Evolutionary conservation across 345 rosid species (phyloP), one percentile per base, ranked within the genome.

Genomic region (Eucalyptus polybractea): DNA sequence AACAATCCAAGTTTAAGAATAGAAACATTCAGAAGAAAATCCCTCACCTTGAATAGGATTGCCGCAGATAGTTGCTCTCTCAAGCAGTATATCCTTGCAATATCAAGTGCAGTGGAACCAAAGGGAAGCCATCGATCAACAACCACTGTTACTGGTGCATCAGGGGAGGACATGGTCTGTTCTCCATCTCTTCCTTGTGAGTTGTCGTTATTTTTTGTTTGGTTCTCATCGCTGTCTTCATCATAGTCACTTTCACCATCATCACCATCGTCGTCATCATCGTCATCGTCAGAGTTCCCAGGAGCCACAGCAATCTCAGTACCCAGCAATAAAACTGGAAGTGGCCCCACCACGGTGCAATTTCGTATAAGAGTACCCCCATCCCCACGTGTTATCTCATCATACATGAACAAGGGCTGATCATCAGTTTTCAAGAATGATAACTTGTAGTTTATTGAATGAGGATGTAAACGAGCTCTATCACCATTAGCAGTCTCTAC

Each of bases 341-440:
- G 96, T 27, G 96, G 97, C 86, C 96, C 97, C 90, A 94, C 91
- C 90, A 95, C 93, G 4, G 94, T 96, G 91, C 95, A 95, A 72
- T 96, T 97, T 91, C 94, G 93, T 87, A 97, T 93, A 91, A 91
- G 92, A 95, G 95, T 92, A 90, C 97, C 95, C 86, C 94, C 95
- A 89, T 96, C 99, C 25, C 99, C 99, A 88, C 97, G 98, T 62
- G 95, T 96, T 89, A 98, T 93, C 94, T 97, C 99, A 92, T 98
- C 99, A 69, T 92, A 97, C 15, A 96, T 90, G 89, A 96, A 88
- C 90, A 95, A 91, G n/a, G 98, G 94, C 65, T 90, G 94, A 60
- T 89, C 92, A 19, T 90, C 90, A 45, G 88, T 87, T 92, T 93
- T 92, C 88, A 81, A 90, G 50, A 92, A 90, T 4, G 95, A 89